Base-by-base conservation (phyloP, 305 asterid genomes). In the Nicotiana rustica region DNA sequence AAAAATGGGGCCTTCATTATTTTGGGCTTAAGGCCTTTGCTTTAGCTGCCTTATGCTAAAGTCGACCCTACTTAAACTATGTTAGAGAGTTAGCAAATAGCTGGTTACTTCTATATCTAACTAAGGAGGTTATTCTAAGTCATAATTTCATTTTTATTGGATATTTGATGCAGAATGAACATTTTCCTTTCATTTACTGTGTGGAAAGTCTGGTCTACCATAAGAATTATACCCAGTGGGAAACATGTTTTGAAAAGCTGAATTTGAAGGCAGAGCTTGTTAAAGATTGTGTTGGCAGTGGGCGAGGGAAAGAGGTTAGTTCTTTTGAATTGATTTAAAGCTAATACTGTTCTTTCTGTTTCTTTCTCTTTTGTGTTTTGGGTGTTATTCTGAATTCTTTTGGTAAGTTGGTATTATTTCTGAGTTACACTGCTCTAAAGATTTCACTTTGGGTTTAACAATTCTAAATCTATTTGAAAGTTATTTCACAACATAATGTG, bases 111-210 rank as follows among this genome's bases (percentile, higher is more conserved):
- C 25, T 44, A 12, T 44, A 44, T 71, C 19, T 71, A 18, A 5
- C 12, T 19, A 4, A 25, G 15, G 64, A 73, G 19, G 64, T 2
- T 47, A 73, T 73, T 49, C 64, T 73, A 73, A 73, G 49, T 49
- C 52, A 1, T 25, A 31, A 35, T 73, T 14, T 79, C 80, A 60
- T 65, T 69, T 56, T 64, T 52, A 7, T 73, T 49, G 41, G 14
- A 76, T 21, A 41, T 79, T 67, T 61, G 61, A 84, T 93, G 97
- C 97, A 96, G 99, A 87, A 89, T 35, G 92, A 78, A 14, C 89
- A 96, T 85, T 94, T 94, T 79, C 97, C 98, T 21, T 93, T 93
- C 86, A 84, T 96, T 83, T 92, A 91, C 87, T 96, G 99, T 21
- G 92, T 93, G 83, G 99, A 96, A 84, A 91, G 49, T 10, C 91